A percentile compares a stretch with the other conserved stretches of the same genome.
These are phyloP conservation scores for Asclepias syriaca DNA, from an alignment of 257 asterid genomes.

Conservation along the genomic window DNA sequence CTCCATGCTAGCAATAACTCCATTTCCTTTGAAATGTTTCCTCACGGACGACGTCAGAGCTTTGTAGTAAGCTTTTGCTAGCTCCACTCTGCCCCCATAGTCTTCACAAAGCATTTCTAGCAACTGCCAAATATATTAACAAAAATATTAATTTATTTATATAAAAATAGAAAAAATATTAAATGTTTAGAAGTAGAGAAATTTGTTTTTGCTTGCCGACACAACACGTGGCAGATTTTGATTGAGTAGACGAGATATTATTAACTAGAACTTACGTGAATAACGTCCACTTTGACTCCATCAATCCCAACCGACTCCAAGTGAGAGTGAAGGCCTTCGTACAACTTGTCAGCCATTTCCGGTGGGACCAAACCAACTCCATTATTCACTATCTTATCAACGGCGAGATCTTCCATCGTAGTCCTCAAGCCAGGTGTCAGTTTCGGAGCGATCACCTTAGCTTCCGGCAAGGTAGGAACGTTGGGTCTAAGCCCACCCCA, in stretches of 20 bases:
- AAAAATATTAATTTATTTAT: too few relatives aligned
- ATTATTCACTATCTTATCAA: slow-evolving; percentile 83
- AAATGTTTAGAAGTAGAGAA: too few relatives aligned
- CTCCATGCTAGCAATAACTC: slow-evolving; percentile 97
- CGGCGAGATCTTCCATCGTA: slow-evolving; percentile 94
- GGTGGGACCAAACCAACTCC: slow-evolving; percentile 92
- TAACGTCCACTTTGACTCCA: slow-evolving; percentile 93
- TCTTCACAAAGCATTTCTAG: slow-evolving; percentile 87
- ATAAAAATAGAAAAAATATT: too few relatives aligned
- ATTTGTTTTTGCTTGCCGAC: background rate
- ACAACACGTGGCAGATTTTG: background rate
- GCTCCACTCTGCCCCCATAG: slow-evolving; percentile 83
- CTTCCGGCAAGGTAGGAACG: slow-evolving; percentile 50
- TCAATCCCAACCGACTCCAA: slow-evolving; percentile 80
- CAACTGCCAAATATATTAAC: slow-evolving; percentile 29
- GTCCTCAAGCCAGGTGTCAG: slow-evolving; percentile 70
- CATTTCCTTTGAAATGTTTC: slow-evolving; percentile 88
- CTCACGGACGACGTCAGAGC: slow-evolving; percentile 62
- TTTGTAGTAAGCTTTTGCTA: slow-evolving; percentile 77
- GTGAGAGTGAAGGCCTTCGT: slow-evolving; percentile 86
- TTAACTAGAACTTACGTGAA: slow-evolving; percentile 45
- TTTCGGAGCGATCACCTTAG: slow-evolving; percentile 54
- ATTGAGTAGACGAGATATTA: background rate
- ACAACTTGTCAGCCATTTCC: slow-evolving; percentile 46
- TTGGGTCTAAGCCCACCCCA: slow-evolving; percentile 92